These are phyloP conservation scores for Trichoderma sp. DNA, from an alignment of 2,329 filamentous ascomycete species.

Conservation along the genomic window DNA sequence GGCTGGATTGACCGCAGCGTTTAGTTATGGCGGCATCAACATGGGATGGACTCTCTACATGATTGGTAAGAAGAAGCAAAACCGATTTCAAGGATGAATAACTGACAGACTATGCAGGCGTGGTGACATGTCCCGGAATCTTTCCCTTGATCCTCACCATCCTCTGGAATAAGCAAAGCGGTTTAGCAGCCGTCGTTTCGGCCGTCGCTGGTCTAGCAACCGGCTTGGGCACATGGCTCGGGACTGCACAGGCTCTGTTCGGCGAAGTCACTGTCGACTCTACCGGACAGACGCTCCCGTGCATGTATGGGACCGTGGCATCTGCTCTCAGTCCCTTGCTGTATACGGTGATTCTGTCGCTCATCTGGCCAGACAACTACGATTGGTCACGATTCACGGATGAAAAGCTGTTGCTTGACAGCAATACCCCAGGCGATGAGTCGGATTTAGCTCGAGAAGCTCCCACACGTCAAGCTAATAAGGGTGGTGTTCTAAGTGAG, in stretches of 20 bases:
- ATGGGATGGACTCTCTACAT: conserved; percentile 20
- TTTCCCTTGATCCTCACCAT: conserved; percentile 13
- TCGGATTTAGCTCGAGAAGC: not conserved
- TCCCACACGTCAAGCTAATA: not conserved
- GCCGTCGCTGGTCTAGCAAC: conserved; percentile 6
- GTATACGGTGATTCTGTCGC: conserved; percentile 15
- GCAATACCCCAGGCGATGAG: not conserved
- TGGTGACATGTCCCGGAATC: conserved; percentile 16
- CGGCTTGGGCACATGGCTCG: conserved; percentile 4
- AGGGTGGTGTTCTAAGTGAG: not conserved
- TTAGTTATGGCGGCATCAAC: conserved; percentile 9
- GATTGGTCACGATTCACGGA: conserved; percentile 13
- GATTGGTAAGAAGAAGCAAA: conserved; percentile 4
- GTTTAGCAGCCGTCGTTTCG: not conserved
- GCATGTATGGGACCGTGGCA: conserved; percentile 15
- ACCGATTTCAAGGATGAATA: not conserved
- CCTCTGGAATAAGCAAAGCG: conserved; percentile 13
- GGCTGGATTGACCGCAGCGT: conserved; percentile 2
- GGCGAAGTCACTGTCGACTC: conserved; percentile 9
- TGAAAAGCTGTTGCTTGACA: conserved; percentile 12
- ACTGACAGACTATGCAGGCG: not conserved
- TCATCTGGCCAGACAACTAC: conserved; percentile 21
- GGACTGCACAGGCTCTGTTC: conserved; percentile 4
- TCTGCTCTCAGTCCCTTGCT: conserved; percentile 20
- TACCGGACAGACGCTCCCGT: conserved; percentile 16